Evolutionary conservation across 2,329 filamentous ascomycete species (phyloP), one percentile per base, ranked within the genome.

Genomic region (Aureobasidium sp.): DNA sequence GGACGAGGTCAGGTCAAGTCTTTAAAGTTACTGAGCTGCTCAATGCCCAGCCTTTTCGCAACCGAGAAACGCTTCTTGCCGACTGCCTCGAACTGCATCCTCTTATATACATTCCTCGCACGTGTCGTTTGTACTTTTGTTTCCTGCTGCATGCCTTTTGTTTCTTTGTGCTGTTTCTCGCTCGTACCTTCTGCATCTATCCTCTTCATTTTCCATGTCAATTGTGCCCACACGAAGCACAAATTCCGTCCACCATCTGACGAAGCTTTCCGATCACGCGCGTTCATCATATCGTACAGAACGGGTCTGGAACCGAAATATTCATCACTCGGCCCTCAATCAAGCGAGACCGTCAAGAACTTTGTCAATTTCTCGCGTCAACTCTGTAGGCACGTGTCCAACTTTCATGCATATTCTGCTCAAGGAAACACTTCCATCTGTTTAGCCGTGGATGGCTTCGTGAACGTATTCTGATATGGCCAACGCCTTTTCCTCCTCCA

Each of bases 401-500:
- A n/a, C n/a, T n/a, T n/a, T n/a, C n/a, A n/a, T 29, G 14, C 16
- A 3, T 6, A n/a, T 42, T n/a, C 25, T 29, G 8, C 10, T 21
- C 16, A 14, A 19, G 30, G 27, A 14, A 35, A 35, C n/a, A n/a
- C 32, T 25, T 10, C 40, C 30, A 19, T 16, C 22, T 21, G 11
- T 7, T 50, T 19, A 51, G 19, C 14, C 37, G 17, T 34, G 24
- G 17, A 59, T 24, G 16, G 51, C 17, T 11, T 50, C 29, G 8
- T 53, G 44, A n/a, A 58, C 52, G 51, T 58, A 59, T 54, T 67
- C 64, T 3, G 66, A 66, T 34, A 69, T 53, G 10, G 63, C 63
- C 57, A 70, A 29, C 16, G 68, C 63, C 59, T 67, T 68, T 59
- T 70, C 67, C 42, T 70, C 67, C 32, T 68, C 58, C 52, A 70